A percentile compares a stretch with the other conserved stretches of the same genome.
These are phyloP conservation scores for Blastobotrys peoriensis DNA, from an alignment of 805 yeast species.

Conservation along the genomic window DNA sequence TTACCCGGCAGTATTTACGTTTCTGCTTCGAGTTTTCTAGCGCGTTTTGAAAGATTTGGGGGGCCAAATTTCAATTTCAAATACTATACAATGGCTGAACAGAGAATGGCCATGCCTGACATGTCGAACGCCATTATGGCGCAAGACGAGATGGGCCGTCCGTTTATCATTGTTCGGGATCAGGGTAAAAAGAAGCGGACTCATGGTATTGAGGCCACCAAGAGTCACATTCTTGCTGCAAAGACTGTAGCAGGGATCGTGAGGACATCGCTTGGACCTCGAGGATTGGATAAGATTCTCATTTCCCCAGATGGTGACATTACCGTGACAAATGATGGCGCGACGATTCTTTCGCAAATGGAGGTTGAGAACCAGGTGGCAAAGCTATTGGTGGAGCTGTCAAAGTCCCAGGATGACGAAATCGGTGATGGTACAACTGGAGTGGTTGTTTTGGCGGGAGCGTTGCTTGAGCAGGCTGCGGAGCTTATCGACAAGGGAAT, in stretches of 20 bases:
- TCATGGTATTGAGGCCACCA: slow-evolving; percentile 75
- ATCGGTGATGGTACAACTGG: slow-evolving; percentile 99
- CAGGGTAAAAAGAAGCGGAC: slow-evolving; percentile 56
- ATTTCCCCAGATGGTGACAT: slow-evolving; percentile 96
- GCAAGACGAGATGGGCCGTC: slow-evolving; percentile 99
- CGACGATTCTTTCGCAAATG: slow-evolving; percentile 93
- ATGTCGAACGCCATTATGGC: slow-evolving; percentile 98
- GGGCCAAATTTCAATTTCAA: too few species aligned
- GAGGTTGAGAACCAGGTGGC: slow-evolving; percentile 95
- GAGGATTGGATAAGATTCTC: slow-evolving; percentile 96
- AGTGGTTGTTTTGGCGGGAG: slow-evolving; percentile 94
- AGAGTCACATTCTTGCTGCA: slow-evolving; percentile 86
- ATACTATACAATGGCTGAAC: slow-evolving; percentile 19
- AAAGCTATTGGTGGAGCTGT: slow-evolving; percentile 85
- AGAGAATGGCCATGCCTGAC: slow-evolving; percentile 59
- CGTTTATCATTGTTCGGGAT: slow-evolving; percentile 94
- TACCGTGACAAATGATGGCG: slow-evolving; percentile 97
- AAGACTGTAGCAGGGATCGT: slow-evolving; percentile 89
- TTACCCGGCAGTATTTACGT: too few species aligned
- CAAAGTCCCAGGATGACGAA: slow-evolving; percentile 95
- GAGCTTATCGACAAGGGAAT: slow-evolving; percentile 95
- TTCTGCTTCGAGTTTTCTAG: too few species aligned
- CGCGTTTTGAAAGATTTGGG: too few species aligned
- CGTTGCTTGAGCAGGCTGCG: slow-evolving; percentile 86
- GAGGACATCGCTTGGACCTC: slow-evolving; percentile 90